Base-by-base conservation (phyloP, 176 grass and related monocot genomes). In the Oryza rufipogon region DNA sequence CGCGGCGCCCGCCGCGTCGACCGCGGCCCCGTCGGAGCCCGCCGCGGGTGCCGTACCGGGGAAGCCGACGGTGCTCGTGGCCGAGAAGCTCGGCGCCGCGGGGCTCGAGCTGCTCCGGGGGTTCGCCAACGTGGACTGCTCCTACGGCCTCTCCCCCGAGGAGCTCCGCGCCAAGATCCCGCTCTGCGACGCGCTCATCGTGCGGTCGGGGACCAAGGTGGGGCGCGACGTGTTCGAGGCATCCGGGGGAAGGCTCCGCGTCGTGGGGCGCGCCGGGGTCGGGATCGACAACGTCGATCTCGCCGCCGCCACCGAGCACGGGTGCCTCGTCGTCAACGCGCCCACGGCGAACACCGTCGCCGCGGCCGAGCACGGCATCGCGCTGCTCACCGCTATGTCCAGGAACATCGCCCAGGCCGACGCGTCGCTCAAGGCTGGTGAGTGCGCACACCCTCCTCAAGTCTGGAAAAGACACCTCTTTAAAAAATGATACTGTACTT, bases 201-300 rank as follows among this genome's bases (percentile, higher is more conserved):
- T 97, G 39, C 87, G 91, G 10, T 94, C 91, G 0, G 94, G 87
- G 3, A 94, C 94, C 72, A 97, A 97, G 94, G 94, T 97, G 1
- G 69, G 81, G 2, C 87, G 94, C 54, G 83, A 89, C 75, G 94
- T 97, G 11, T 97, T 97, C 60, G 94, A 97, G 79, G 85, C 91
- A 0, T 91, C 94, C 0, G 84, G 82, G 0, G 91, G 94, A 0
- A 42, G 89, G 75, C 91, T 97, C 61, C 94, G 91, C 33, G 91
- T 97, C 25, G 94, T 97, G 3, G 94, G 94, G 26, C 91, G 94
- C 11, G 94, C 94, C 0, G 94, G 94, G 0, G 94, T 97, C 13
- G 91, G 94, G 87, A 97, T 94, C 73, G 94, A 97, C 85, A 97
- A 97, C 88, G 94, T 97, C 23, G 94, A 97, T 20, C 94, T 97